Evolutionary conservation across 164 flowering plant genomes (phyloP).

Genomic region (Tinospora cordifolia): DNA sequence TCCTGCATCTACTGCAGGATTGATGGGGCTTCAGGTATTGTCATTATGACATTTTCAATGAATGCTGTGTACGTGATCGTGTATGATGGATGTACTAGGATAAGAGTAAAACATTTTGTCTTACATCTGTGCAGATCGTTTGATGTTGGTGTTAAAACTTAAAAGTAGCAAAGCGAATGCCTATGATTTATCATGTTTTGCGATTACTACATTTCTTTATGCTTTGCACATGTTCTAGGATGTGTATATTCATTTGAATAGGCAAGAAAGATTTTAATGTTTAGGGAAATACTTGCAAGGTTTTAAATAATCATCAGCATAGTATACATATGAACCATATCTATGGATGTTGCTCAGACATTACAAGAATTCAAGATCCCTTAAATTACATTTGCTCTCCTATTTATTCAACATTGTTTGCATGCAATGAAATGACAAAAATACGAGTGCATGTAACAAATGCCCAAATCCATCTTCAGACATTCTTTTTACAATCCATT

Average conservation of each 20-base stretch:
- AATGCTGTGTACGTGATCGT: neutral
- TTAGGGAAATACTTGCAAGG: neutral
- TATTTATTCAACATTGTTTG: too few species aligned
- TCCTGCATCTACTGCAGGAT: slow-evolving; percentile 57
- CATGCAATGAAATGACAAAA: too few species aligned
- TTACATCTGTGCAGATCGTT: neutral
- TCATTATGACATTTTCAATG: neutral
- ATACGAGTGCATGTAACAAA: too few species aligned
- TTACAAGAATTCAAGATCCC: too few species aligned
- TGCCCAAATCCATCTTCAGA: too few species aligned
- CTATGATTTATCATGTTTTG: neutral
- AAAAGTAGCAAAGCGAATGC: neutral
- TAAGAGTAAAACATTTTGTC: neutral
- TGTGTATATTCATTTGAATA: neutral
- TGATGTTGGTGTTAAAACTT: neutral
- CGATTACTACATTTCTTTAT: too few species aligned
- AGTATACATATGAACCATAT: neutral
- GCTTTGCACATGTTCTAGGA: neutral
- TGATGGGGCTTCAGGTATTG: slow-evolving; percentile 85
- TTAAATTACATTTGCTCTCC: too few species aligned
- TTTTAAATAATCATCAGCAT: neutral
- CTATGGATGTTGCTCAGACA: too few species aligned
- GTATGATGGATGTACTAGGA: neutral
- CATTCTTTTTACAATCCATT: too few species aligned
- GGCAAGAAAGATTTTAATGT: neutral